Evolutionary conservation across 2,329 filamentous ascomycete genomes (phyloP), one percentile per base, ranked within the genome.

Genomic region (Zasmidium cellare): DNA sequence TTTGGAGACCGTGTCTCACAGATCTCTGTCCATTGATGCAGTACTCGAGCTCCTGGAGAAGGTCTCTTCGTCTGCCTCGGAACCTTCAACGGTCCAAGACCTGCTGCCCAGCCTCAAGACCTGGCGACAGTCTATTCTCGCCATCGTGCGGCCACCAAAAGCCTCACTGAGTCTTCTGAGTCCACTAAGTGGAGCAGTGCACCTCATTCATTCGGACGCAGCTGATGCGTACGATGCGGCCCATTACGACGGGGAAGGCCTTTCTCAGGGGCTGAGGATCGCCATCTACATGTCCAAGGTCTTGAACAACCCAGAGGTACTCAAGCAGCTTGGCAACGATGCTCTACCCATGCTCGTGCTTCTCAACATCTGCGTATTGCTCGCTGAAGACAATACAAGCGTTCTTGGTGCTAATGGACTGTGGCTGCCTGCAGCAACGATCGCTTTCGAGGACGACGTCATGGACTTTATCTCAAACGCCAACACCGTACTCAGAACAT

Each of bases 251-350:
- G 77, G 82, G 3, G 83, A 84, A 62, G 89, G 89, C 0, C 84
- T 87, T 28, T 91, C 91, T 1, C 79, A 89, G 54, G 85, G 91
- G 1, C 84, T 90, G 14, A 83, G 93, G 55, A 89, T 96, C 77
- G 85, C 88, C 1, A 79, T 88, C 50, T 96, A 92, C 71, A 82
- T 85, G 0, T 78, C 80, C 5, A 81, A 81, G 50, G 71, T 94
- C 0, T 70, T 92, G 28, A 74, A 76, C 18, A 72, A 71, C 1
- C 73, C 73, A 2, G 71, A 76, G 24, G 45, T 24, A 11, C 35
- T 45, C 62, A 75, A 12, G 64, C 70, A 14, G 62, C 66, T 31
- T 51, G 64, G 72, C 41, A 49, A 71, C 46, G 61, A 72, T 51
- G 66, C 71, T 22, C 69, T 75, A 55, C 67, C 74, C n/a, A 58